phyloP scores from a whole-genome alignment of 2,329 filamentous ascomycete species.

The Xylariales sp. region DNA sequence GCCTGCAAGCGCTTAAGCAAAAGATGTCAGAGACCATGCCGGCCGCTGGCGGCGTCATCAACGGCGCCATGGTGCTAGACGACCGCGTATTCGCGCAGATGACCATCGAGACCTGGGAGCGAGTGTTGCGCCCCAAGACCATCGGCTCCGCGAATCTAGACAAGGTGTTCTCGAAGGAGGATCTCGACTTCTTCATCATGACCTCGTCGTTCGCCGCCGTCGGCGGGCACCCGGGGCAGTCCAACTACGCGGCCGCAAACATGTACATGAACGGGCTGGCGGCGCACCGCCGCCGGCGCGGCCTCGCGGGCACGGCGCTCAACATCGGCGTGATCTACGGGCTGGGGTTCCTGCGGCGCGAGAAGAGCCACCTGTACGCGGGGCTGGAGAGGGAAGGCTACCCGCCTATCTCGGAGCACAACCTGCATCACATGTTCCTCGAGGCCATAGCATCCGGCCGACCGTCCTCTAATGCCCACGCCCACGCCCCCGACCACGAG shows the following conservation, averaged over 20 bases:
- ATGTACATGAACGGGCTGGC: constrained; percentile 61
- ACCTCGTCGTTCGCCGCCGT: constrained; percentile 59
- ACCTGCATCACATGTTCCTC: constrained; percentile 63
- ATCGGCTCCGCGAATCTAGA: constrained; percentile 56
- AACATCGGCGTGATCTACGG: constrained; percentile 61
- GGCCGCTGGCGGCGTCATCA: constrained; percentile 55
- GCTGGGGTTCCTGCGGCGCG: constrained; percentile 57
- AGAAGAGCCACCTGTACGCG: constrained; percentile 54
- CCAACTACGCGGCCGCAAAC: constrained; percentile 60
- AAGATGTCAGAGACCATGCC: constrained; percentile 44
- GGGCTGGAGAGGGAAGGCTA: constrained; percentile 59
- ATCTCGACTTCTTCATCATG: constrained; percentile 61
- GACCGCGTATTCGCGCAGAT: constrained; percentile 57
- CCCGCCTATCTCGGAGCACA: constrained; percentile 61
- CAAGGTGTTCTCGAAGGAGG: constrained; percentile 47
- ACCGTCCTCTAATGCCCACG: constrained; percentile 36
- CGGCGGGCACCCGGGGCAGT: constrained; percentile 58
- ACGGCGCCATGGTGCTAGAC: constrained; percentile 60
- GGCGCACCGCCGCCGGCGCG: constrained; percentile 51
- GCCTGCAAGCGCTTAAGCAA: constrained; percentile 47
- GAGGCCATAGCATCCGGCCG: constrained; percentile 60
- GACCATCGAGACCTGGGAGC: constrained; percentile 52
- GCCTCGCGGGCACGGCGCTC: constrained; percentile 54
- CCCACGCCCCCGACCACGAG: background rate
- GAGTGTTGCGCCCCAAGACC: constrained; percentile 56